Percentiles rank a stretch among this genome's conserved stretches.
Conservation (phyloP, 202 grass and related monocot genomes). For the Schoenoplectus triqueter region DNA sequence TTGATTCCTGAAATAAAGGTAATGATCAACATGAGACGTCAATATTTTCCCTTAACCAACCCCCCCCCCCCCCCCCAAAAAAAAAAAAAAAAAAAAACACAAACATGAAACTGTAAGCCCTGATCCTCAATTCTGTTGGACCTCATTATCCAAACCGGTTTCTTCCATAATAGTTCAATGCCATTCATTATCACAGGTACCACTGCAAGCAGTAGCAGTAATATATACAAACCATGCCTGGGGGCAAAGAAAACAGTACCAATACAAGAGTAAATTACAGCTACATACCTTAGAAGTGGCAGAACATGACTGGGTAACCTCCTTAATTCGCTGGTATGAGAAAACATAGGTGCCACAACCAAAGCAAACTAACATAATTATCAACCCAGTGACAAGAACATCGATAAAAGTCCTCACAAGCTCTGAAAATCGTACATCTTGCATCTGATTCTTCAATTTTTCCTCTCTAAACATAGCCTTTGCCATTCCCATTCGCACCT, state of each 20-base stretch:
- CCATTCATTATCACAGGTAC: not conserved
- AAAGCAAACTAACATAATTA: slow-evolving; percentile 79
- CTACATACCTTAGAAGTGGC: slow-evolving; percentile 54
- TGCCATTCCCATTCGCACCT: slow-evolving; percentile 72
- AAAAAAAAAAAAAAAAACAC: too few relatives aligned
- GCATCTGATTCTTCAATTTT: slow-evolving; percentile 75
- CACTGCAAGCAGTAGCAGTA: not conserved
- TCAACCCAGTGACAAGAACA: slow-evolving; percentile 71
- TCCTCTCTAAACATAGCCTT: slow-evolving; percentile 84
- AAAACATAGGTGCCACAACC: slow-evolving; percentile 79
- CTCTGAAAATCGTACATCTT: slow-evolving; percentile 63
- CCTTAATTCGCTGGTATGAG: slow-evolving; percentile 72
- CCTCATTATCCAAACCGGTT: not conserved
- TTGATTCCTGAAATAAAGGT: slow-evolving; percentile 59
- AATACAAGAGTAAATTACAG: not conserved
- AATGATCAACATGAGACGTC: slow-evolving; percentile 7
- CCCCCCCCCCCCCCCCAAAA: too few relatives aligned
- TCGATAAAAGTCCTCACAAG: slow-evolving; percentile 74
- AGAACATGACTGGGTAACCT: slow-evolving; percentile 65
- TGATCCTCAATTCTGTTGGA: not conserved
- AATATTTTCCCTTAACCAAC: not conserved
- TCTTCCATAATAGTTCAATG: not conserved
- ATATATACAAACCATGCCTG: slow-evolving; percentile 12
- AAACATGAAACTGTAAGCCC: too few relatives aligned
- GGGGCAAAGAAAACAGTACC: not conserved